Evolutionary conservation across 2,329 filamentous ascomycete genomes (phyloP).

Genomic region (Phaeophleospora eucalypticola): DNA sequence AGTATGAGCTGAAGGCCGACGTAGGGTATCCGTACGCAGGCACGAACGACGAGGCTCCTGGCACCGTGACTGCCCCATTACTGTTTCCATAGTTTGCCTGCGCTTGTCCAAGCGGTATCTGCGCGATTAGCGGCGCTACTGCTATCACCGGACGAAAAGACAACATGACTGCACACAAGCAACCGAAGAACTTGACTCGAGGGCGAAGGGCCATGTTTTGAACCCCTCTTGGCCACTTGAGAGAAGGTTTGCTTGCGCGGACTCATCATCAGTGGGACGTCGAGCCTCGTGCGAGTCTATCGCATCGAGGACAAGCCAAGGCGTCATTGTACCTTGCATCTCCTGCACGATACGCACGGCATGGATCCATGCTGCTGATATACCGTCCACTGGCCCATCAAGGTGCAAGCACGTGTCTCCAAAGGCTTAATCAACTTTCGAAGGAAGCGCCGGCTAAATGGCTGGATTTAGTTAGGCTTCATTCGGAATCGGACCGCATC

Average conservation of each 20-base stretch:
- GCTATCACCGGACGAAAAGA: not conserved
- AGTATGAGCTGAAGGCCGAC: slow-evolving; percentile 49
- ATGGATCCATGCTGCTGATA: not conserved
- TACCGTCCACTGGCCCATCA: not conserved
- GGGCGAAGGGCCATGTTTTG: not conserved
- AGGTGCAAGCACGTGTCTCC: not conserved
- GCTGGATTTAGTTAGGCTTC: too few relatives aligned
- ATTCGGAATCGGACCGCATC: too few relatives aligned
- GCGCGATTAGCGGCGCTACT: not conserved
- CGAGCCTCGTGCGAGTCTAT: not conserved
- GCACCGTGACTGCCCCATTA: slow-evolving; percentile 5
- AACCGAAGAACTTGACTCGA: not conserved
- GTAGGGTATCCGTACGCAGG: slow-evolving; percentile 50
- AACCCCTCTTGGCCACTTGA: not conserved
- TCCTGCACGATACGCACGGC: too few relatives aligned
- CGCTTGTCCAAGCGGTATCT: not conserved
- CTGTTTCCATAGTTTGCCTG: not conserved
- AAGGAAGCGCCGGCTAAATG: too few relatives aligned
- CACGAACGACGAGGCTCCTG: slow-evolving; percentile 31
- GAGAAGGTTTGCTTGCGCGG: too few relatives aligned
- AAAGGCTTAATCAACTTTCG: not conserved
- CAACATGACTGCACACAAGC: not conserved
- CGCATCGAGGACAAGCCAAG: too few relatives aligned
- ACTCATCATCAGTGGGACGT: not conserved
- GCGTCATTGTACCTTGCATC: not conserved